These are phyloP conservation scores for Nannochloris sp. DNA, from an alignment of 139 green algal genomes.

Conservation along the genomic window DNA sequence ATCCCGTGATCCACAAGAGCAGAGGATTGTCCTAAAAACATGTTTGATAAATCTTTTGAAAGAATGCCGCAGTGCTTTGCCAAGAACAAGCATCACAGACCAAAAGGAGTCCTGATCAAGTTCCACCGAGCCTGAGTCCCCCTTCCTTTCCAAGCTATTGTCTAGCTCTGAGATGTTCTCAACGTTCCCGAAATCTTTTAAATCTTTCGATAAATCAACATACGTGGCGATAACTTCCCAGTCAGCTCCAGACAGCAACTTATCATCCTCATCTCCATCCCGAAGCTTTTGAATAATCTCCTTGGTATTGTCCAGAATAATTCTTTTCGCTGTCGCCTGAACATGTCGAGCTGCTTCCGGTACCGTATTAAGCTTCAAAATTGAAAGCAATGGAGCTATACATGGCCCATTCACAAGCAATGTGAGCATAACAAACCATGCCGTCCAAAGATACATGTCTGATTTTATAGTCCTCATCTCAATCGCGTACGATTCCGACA, in stretches of 20 bases:
- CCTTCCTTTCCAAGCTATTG: background rate
- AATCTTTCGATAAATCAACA: constrained; percentile 25
- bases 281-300: constrained; percentile 33
- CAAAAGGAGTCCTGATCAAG: too few species aligned
- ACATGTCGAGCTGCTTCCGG: constrained; percentile 16
- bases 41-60: too few species aligned
- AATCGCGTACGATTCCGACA: background rate
- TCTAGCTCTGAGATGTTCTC: background rate
- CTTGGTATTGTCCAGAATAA: constrained; percentile 42
- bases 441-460: constrained; percentile 64
- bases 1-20: too few species aligned
- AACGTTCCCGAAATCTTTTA: background rate
- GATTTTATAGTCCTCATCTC: constrained; percentile 18
- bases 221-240: constrained; percentile 51
- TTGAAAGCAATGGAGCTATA: constrained; percentile 30
- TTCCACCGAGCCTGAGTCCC: too few species aligned
- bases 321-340: constrained; percentile 41
- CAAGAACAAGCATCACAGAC: too few species aligned
- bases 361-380: constrained; percentile 19
- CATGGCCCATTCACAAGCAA: constrained; percentile 70
- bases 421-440: constrained; percentile 71
- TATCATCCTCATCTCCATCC: constrained; percentile 35
- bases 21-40: too few species aligned
- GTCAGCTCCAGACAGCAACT: constrained; percentile 61
- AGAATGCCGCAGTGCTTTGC: too few species aligned